Conservation (phyloP, 1,284 basidiomycete species). For the Moesziomyces globuligerus region DNA sequence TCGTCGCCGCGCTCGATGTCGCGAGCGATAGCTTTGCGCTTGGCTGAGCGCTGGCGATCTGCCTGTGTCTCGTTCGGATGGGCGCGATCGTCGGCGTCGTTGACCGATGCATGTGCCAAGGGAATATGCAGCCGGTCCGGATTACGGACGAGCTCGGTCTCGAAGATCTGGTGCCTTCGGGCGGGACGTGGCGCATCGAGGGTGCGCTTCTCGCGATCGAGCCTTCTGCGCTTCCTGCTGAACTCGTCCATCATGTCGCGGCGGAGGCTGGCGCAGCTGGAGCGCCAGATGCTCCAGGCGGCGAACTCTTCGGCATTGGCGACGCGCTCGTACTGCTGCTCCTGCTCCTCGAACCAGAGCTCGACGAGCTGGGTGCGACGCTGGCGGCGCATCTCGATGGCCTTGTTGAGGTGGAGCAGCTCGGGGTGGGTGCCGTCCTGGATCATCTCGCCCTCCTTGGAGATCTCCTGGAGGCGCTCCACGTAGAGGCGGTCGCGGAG, state of each 20-base stretch:
- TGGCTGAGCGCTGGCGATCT: constrained; percentile 33
- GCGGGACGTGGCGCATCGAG: constrained; percentile 77
- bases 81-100: constrained; percentile 15
- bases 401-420: constrained; percentile 76
- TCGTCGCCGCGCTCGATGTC: constrained; percentile 42
- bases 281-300: constrained; percentile 74
- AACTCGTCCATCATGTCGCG: constrained; percentile 83
- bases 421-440: constrained; percentile 79
- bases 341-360: constrained; percentile 72
- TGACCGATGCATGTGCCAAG: constrained; percentile 4
- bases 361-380: constrained; percentile 66
- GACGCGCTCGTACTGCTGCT: constrained; percentile 77
- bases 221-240: constrained; percentile 79
- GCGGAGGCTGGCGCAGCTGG: constrained; percentile 71
- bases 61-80: constrained; percentile 6
- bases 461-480: constrained; percentile 72
- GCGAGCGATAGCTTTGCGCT: constrained; percentile 34
- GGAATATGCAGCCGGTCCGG: constrained; percentile 47
- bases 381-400: constrained; percentile 67
- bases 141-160: constrained; percentile 63
- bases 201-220: constrained; percentile 82
- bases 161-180: constrained; percentile 64
- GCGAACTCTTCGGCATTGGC: constrained; percentile 74
- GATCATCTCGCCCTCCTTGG: constrained; percentile 71
- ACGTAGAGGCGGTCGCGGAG: constrained; percentile 72